Base-by-base conservation (phyloP, 139 green algal species). In the Chlamydomonas urium region DNA sequence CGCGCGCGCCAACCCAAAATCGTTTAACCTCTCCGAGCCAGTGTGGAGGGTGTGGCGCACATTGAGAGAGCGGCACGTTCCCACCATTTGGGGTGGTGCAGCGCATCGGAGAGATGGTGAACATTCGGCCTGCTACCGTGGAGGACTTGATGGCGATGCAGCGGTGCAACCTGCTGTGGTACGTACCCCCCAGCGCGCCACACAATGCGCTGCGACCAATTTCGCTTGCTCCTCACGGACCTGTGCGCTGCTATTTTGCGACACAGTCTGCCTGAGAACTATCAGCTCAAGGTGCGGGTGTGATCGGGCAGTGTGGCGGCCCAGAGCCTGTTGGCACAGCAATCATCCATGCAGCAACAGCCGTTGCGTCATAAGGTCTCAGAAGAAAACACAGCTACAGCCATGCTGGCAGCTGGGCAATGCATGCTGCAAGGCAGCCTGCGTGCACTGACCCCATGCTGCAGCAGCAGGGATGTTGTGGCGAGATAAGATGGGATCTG, bases 101-200 rank as follows among this genome's bases (percentile, higher is more conserved):
- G n/a, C n/a, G n/a, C n/a, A n/a, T n/a, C n/a, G n/a, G n/a, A n/a
- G n/a, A 56, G 26, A 67, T 67, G 60, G 60, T 67, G 32, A 47
- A 45, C 29, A 67, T 67, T n/a, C 31, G 94, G 4, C 90, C 90
- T 53, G 94, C 94, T 2, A 95, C 80, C 2, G 76, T 97, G 8
- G 83, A 94, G 19, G 94, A 98, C 75, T 79, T 99, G 42, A 79
- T 98, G 66, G 86, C 91, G 47, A 99, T 99, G 93, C 95, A 99
- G 86, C 79, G 85, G 23, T 96, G 89, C 79, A 99, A 99, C 78
- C 78, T 99, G 66, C 79, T 97, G 26, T 99, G 93, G 85, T 92
- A 33, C 53, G 74, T 50, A 56, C 47, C 35, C 23, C 6, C n/a
- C n/a, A n/a, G n/a, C 10, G 10, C 14, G 8, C 14, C 10, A 50